Evolutionary conservation across 1,139 yeast species (phyloP).

Genomic region (Candida frijolesensis): DNA sequence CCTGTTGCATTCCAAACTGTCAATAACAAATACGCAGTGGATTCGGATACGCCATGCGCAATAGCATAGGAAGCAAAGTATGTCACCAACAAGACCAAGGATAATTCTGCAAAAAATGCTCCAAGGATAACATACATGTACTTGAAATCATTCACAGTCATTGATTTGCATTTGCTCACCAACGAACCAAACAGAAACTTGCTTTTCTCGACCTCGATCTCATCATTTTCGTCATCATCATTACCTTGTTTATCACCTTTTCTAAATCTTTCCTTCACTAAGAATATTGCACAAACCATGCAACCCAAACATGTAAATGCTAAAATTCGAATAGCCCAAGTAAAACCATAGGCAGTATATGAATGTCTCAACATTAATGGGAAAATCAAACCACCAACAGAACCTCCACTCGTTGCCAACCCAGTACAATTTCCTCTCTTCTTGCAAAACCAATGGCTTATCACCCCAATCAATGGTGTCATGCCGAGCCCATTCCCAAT

Average conservation of each 20-base stretch:
- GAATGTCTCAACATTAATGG: conserved; percentile 59
- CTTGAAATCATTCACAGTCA: conserved; percentile 21
- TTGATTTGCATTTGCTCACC: conserved; percentile 3
- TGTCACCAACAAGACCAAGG: conserved; percentile 52
- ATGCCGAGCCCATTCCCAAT: conserved; percentile 58
- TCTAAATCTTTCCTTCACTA: conserved; percentile 51
- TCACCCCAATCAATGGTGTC: conserved; percentile 57
- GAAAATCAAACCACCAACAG: conserved; percentile 62
- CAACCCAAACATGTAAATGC: conserved; percentile 51
- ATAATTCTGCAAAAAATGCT: conserved; percentile 55
- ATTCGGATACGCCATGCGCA: conserved; percentile 40
- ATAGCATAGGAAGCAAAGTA: conserved; percentile 48
- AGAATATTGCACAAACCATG: conserved; percentile 37
- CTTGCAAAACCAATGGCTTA: conserved; percentile 60
- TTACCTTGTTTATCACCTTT: conserved; percentile 9
- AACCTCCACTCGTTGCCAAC: conserved; percentile 63
- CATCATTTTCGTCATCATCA: neutral
- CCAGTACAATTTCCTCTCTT: conserved; percentile 60
- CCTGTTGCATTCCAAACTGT: conserved; percentile 46
- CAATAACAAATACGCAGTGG: conserved; percentile 37
- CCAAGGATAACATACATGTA: conserved; percentile 33
- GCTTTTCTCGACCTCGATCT: conserved; percentile 5
- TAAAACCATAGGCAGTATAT: conserved; percentile 55
- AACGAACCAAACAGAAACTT: conserved; percentile 7
- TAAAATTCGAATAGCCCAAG: conserved; percentile 63